phyloP scores from a whole-genome alignment of 2,329 filamentous ascomycete genomes.

The Drechslera avenae region DNA sequence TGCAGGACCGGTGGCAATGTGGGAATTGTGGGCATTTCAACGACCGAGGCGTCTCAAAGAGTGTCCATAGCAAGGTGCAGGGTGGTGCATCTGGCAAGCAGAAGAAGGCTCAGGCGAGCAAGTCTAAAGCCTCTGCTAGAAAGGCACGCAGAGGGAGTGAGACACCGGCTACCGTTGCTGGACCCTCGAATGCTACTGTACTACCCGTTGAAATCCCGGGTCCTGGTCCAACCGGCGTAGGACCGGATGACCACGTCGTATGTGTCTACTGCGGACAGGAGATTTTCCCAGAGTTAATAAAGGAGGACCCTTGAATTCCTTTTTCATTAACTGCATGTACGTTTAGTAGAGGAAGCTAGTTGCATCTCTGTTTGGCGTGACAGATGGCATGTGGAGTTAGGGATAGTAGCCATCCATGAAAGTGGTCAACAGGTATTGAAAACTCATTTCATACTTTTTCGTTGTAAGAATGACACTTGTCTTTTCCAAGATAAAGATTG shows the following conservation, averaged over 20 bases:
- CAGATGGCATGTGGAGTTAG: too few relatives aligned
- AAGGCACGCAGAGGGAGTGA: too few relatives aligned
- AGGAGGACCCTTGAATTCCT: too few relatives aligned
- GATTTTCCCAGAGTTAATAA: not conserved
- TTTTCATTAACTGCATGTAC: too few relatives aligned
- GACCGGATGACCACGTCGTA: not conserved
- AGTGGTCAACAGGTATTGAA: too few relatives aligned
- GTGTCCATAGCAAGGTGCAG: not conserved
- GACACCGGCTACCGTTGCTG: not conserved
- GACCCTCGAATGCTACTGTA: not conserved
- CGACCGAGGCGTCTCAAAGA: not conserved
- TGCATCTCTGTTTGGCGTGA: too few relatives aligned
- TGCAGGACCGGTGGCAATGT: conserved; percentile 11
- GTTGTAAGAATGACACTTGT: too few relatives aligned
- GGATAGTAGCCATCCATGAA: too few relatives aligned
- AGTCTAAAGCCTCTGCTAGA: too few relatives aligned
- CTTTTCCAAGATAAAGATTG: too few relatives aligned
- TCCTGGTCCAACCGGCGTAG: not conserved
- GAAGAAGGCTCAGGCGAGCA: not conserved
- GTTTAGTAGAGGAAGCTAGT: too few relatives aligned
- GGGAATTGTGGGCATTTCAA: conserved; percentile 10
- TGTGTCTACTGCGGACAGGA: conserved; percentile 1
- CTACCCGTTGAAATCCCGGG: not conserved
- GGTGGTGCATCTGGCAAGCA: not conserved
- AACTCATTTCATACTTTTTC: too few relatives aligned